phyloP scores from a whole-genome alignment of 2,329 filamentous ascomycete genomes.

The Colletotrichum chlorophyti region DNA sequence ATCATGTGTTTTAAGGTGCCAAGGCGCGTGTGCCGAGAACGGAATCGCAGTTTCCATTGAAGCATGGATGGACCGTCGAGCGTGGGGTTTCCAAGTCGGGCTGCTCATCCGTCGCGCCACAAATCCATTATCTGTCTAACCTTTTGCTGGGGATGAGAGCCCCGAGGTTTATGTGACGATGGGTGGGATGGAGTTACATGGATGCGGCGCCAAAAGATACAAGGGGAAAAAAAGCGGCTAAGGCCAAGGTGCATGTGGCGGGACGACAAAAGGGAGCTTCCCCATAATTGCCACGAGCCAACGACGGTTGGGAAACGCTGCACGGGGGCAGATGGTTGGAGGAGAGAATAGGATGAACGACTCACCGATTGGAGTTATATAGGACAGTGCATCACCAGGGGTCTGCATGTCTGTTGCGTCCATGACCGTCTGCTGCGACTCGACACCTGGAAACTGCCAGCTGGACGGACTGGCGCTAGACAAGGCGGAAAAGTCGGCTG shows the following conservation, averaged over 20 bases:
- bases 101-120: slow-evolving; percentile 4
- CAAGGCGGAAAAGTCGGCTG: slow-evolving; percentile 20
- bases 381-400: slow-evolving; percentile 54
- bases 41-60: background rate
- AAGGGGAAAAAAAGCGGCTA: slow-evolving; percentile 9
- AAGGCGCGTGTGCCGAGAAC: background rate
- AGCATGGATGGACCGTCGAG: background rate
- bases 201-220: slow-evolving; percentile 17
- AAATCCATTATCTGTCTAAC: background rate
- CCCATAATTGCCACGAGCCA: slow-evolving; percentile 49
- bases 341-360: slow-evolving; percentile 38
- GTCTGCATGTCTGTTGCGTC: slow-evolving; percentile 50
- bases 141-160: background rate
- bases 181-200: slow-evolving; percentile 28
- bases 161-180: slow-evolving; percentile 11
- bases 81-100: background rate
- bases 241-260: slow-evolving; percentile 20
- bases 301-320: slow-evolving; percentile 49
- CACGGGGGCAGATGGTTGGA: slow-evolving; percentile 59
- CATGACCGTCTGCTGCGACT: slow-evolving; percentile 37
- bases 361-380: slow-evolving; percentile 65
- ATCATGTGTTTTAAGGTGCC: background rate
- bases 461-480: slow-evolving; percentile 21
- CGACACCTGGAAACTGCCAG: slow-evolving; percentile 24
- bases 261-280: slow-evolving; percentile 29